Evolutionary conservation across 495 filamentous ascomycete genomes (phyloP).

Genomic region (Xylaria cubensis): DNA sequence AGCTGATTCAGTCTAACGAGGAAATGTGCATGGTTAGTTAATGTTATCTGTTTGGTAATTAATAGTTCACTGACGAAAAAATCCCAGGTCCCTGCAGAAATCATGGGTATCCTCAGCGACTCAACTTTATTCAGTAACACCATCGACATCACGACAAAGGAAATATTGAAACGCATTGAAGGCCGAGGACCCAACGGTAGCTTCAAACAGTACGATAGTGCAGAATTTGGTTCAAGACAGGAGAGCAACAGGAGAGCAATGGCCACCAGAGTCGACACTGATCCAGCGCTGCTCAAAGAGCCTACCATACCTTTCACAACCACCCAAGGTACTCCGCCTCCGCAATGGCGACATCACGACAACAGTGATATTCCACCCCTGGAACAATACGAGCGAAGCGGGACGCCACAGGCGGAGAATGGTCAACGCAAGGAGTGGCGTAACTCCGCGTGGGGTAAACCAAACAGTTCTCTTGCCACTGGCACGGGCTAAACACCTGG

Average conservation of each 20-base stretch:
- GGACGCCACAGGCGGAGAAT: slow-evolving; percentile 45
- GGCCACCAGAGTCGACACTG: slow-evolving; percentile 72
- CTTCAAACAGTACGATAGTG: slow-evolving; percentile 63
- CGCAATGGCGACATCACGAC: slow-evolving; percentile 48
- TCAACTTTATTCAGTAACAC: slow-evolving; percentile 77
- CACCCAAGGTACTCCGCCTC: slow-evolving; percentile 51
- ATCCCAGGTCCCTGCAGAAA: slow-evolving; percentile 89
- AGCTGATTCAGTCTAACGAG: slow-evolving; percentile 90
- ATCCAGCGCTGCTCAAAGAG: slow-evolving; percentile 75
- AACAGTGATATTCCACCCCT: slow-evolving; percentile 46
- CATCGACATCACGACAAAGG: slow-evolving; percentile 92
- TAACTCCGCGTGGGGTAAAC: slow-evolving; percentile 58
- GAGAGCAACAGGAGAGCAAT: slow-evolving; percentile 52
- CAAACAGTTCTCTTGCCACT: slow-evolving; percentile 44
- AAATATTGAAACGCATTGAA: slow-evolving; percentile 89
- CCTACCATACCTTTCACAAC: slow-evolving; percentile 52
- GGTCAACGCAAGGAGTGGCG: slow-evolving; percentile 56
- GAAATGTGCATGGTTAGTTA: slow-evolving; percentile 90
- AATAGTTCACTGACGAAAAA: slow-evolving; percentile 32
- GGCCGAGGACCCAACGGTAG: slow-evolving; percentile 69
- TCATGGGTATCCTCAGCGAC: slow-evolving; percentile 85
- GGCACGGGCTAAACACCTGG: slow-evolving; percentile 34
- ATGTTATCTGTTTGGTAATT: slow-evolving; percentile 15
- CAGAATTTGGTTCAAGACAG: slow-evolving; percentile 59
- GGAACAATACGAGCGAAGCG: slow-evolving; percentile 45